Conservation (phyloP, 345 rosid genomes). For the Hirschfeldia incana region DNA sequence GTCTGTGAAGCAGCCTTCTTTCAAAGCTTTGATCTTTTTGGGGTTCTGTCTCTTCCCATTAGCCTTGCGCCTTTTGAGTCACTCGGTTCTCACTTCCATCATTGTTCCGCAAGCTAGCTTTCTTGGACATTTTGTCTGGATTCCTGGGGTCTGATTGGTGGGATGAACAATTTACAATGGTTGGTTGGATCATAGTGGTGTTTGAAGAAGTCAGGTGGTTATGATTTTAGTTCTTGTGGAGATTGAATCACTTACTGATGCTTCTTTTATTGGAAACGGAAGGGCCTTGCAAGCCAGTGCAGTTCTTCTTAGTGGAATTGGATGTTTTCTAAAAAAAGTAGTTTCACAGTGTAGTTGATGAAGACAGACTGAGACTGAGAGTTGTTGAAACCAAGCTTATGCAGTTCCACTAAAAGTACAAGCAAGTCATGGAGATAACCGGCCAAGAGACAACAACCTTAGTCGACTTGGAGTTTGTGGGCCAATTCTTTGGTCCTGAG, state of each 20-base stretch:
- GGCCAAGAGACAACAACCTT: slow-evolving; percentile 83
- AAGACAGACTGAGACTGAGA: slow-evolving; percentile 8
- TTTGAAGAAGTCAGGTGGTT: slow-evolving; percentile 84
- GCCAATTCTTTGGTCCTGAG: slow-evolving; percentile 88
- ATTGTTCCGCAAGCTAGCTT: slow-evolving; percentile 99
- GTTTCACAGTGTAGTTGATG: background rate
- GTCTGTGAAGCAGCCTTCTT: slow-evolving; percentile 88
- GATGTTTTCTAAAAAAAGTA: slow-evolving; percentile 46
- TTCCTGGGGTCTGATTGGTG: slow-evolving; percentile 94
- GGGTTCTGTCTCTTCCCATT: slow-evolving; percentile 89
- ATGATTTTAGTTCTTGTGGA: slow-evolving; percentile 73
- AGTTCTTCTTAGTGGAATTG: slow-evolving; percentile 59
- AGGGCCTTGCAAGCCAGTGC: slow-evolving; percentile 81
- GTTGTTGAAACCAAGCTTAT: background rate
- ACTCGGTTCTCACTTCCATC: slow-evolving; percentile 81
- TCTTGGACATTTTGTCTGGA: slow-evolving; percentile 90
- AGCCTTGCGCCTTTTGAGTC: slow-evolving; percentile 97
- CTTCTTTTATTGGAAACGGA: slow-evolving; percentile 66
- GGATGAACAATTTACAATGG: slow-evolving; percentile 91
- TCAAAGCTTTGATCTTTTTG: slow-evolving; percentile 85
- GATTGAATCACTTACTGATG: slow-evolving; percentile 85
- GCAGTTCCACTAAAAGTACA: slow-evolving; percentile 15
- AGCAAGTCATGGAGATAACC: slow-evolving; percentile 65
- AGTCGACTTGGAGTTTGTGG: slow-evolving; percentile 65
- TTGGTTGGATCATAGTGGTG: slow-evolving; percentile 71